Percentiles rank a stretch among this genome's conserved stretches.
These are phyloP conservation scores for Termitomyces sp. DNA, from an alignment of 1,284 basidiomycete species.

Conservation along the genomic window DNA sequence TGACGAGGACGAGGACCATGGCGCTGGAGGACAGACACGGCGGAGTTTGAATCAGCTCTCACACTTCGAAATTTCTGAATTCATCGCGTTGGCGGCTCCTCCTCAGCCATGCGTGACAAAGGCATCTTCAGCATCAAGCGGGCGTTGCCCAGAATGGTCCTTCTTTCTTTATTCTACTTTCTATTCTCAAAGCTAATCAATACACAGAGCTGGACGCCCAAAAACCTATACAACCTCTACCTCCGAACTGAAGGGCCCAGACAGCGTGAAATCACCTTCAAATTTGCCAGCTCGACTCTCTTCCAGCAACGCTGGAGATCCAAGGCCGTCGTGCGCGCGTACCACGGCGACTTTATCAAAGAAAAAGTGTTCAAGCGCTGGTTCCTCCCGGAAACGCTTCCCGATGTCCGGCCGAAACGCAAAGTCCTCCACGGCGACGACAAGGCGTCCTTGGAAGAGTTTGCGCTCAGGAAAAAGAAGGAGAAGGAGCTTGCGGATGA, in stretches of 20 bases:
- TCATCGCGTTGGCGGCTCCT: not conserved
- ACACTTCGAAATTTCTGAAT: slow-evolving; percentile 10
- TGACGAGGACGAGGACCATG: slow-evolving; percentile 86
- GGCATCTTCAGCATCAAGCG: slow-evolving; percentile 37
- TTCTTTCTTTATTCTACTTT: slow-evolving; percentile 10
- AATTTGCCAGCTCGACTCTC: slow-evolving; percentile 53
- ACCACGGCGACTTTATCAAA: slow-evolving; percentile 94
- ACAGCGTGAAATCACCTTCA: slow-evolving; percentile 52
- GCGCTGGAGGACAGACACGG: not conserved
- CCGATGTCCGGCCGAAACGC: slow-evolving; percentile 72
- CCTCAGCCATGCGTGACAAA: slow-evolving; percentile 35
- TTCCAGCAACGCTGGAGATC: slow-evolving; percentile 93
- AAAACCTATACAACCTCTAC: slow-evolving; percentile 80
- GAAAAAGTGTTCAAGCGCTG: slow-evolving; percentile 94
- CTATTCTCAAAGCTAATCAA: not conserved
- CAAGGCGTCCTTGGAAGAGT: slow-evolving; percentile 43
- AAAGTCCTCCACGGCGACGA: slow-evolving; percentile 35
- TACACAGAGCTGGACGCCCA: slow-evolving; percentile 72
- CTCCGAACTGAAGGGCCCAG: slow-evolving; percentile 52
- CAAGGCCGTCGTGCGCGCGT: slow-evolving; percentile 88
- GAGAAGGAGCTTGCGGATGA: slow-evolving; percentile 46
- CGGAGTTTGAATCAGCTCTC: slow-evolving; percentile 7
- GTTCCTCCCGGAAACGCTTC: slow-evolving; percentile 86
- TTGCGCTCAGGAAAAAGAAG: slow-evolving; percentile 50
- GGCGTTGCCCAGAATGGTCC: slow-evolving; percentile 46